A percentile compares a stretch with the other conserved stretches of the same genome.
These are phyloP conservation scores for Gossypium stocksii DNA, from an alignment of 345 rosid species.

Conservation along the genomic window DNA sequence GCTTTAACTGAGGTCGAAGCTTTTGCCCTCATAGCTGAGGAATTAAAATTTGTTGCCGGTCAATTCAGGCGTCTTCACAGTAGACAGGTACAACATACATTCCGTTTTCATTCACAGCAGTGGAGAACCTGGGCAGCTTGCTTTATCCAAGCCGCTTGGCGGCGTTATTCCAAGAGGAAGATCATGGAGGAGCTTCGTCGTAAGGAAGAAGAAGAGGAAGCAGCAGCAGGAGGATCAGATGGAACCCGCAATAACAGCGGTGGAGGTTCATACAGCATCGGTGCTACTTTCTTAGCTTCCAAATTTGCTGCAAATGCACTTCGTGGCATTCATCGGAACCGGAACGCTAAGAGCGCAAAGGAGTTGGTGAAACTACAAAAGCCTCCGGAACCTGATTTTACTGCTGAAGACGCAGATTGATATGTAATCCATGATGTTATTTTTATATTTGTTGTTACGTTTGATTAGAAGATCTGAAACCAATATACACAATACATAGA, in stretches of 20 bases:
- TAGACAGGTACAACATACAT: conserved; percentile 93
- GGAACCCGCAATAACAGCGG: conserved; percentile 27
- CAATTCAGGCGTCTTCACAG: conserved; percentile 95
- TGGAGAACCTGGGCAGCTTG: conserved; percentile 99
- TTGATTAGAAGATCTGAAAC: neutral
- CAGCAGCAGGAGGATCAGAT: conserved; percentile 43
- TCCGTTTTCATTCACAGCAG: conserved; percentile 92
- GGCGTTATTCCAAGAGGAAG: conserved; percentile 78
- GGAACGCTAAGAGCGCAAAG: conserved; percentile 63
- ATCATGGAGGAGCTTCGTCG: conserved; percentile 67
- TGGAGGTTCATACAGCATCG: conserved; percentile 67
- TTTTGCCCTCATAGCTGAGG: conserved; percentile 84
- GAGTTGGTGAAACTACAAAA: conserved; percentile 75
- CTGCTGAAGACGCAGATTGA: conserved; percentile 70
- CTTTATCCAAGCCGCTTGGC: conserved; percentile 96
- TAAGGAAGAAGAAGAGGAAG: conserved; percentile 46
- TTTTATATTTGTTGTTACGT: neutral
- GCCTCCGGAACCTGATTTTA: conserved; percentile 94
- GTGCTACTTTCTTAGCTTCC: conserved; percentile 87
- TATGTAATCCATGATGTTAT: neutral
- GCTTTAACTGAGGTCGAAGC: conserved; percentile 88
- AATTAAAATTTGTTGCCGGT: conserved; percentile 86
- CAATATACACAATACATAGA: neutral
- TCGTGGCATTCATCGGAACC: conserved; percentile 72
- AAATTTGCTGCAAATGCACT: conserved; percentile 92